A percentile compares a stretch with the other conserved stretches of the same genome.
Conservation (phyloP, 192 early-diverging fungal species). For the Chytriomyces sp. region DNA sequence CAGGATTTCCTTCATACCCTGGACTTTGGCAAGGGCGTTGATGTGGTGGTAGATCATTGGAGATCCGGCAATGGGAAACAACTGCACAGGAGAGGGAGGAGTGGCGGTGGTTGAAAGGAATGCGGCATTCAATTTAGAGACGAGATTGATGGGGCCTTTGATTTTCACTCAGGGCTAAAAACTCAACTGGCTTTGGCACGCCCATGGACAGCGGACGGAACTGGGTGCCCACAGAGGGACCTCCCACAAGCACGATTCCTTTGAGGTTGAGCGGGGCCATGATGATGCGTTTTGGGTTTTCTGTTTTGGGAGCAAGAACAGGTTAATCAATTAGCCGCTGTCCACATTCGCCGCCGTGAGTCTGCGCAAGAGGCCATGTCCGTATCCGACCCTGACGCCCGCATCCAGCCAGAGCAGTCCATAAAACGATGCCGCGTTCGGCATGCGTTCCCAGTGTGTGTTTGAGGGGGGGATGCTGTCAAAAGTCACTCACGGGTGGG, state of each 20-base stretch:
- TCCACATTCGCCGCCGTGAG: too few species aligned
- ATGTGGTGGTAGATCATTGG: conserved; percentile 99
- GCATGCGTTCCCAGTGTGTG: too few species aligned
- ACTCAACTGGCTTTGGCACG: conserved; percentile 80
- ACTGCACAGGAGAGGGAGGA: conserved; percentile 25
- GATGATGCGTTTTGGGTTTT: neutral
- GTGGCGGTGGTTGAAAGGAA: neutral
- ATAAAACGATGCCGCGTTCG: too few species aligned
- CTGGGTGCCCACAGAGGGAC: conserved; percentile 94
- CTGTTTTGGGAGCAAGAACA: too few species aligned
- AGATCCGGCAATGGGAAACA: conserved; percentile 95
- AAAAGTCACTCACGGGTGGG: too few species aligned
- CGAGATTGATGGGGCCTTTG: neutral
- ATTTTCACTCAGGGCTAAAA: neutral
- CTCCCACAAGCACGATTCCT: conserved; percentile 96
- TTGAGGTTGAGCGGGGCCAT: conserved; percentile 56
- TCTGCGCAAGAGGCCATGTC: too few species aligned
- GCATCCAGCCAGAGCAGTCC: too few species aligned
- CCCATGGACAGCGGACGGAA: conserved; percentile 97
- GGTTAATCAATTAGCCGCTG: too few species aligned
- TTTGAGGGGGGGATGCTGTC: too few species aligned
- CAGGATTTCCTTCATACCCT: conserved; percentile 90
- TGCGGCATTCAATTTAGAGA: neutral
- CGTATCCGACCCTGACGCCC: too few species aligned
- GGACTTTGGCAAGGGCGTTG: conserved; percentile 84